Base-by-base conservation (phyloP, 495 filamentous ascomycete species). In the Hypoxylon cercidicola region DNA sequence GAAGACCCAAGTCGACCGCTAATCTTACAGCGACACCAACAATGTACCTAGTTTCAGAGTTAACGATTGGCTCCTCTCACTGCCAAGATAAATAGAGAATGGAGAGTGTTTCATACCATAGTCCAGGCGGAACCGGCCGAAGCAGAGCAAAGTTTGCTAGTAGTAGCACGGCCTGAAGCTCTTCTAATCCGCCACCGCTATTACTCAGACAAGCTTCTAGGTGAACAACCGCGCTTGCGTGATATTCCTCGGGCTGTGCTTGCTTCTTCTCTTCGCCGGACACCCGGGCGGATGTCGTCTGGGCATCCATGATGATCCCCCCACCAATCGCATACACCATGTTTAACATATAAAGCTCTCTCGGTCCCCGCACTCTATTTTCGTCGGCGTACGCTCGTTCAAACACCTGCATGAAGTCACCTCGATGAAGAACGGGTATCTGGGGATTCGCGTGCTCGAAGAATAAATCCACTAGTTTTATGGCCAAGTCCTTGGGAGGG, bases 311-410 rank as follows among this genome's bases (percentile, higher is more conserved):
- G 62, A 97, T 96, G 64, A 97, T 96, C 0, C 93, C 94, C 11
- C 92, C 90, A 8, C 94, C 94, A 62, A 97, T 97, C 5, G 94
- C 94, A 78, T 94, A 98, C n/a, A 97, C 94, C 74, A 98, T 97
- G 74, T 97, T 97, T 46, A 97, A 83, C 75, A 93, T 86, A 72
- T 97, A 98, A 12, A 93, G 85, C 75, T 96, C 93, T 49, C 91
- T 85, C 7, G 93, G 87, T 16, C 89, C 91, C 25, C 92, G 85
- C 55, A 85, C 85, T 56, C 87, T 86, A 51, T 85, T 86, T 32
- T 89, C 86, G 7, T 86, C 78, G 2, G 82, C 79, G 74, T 95
- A 98, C 0, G 91, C 91, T 41, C 84, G 82, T 32, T 96, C 87
- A 59, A 97, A 85, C 76, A 96, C 85, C 34, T 87, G 80, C 85